A percentile compares a stretch with the other conserved stretches of the same genome.
These are phyloP conservation scores for Gossypium trilobum DNA, from an alignment of 441 rosid species.

Conservation along the genomic window DNA sequence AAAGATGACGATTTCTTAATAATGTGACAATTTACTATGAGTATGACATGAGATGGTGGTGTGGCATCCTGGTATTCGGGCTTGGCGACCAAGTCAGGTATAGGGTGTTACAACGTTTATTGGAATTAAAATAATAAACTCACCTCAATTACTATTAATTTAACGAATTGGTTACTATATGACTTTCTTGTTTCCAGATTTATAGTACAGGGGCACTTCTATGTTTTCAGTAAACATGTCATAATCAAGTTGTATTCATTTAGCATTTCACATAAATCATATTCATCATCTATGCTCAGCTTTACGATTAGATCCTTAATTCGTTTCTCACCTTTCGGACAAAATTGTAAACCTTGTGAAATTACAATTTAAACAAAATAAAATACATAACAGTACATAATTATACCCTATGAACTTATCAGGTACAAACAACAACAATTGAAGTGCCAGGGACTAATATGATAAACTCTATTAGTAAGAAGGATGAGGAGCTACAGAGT, in stretches of 20 bases:
- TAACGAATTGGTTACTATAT: not conserved
- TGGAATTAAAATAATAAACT: not conserved
- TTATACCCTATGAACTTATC: not conserved
- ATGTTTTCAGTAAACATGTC: not conserved
- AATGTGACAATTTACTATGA: not conserved
- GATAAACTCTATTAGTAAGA: not conserved
- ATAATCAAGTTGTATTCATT: not conserved
- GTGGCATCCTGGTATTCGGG: not conserved
- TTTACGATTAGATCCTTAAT: not conserved
- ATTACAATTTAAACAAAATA: not conserved
- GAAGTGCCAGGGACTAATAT: not conserved
- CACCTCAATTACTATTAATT: not conserved
- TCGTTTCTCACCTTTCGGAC: not conserved
- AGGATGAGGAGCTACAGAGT: not conserved
- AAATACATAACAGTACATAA: not conserved
- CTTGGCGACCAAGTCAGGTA: not conserved
- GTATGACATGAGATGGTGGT: not conserved
- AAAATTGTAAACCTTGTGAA: not conserved
- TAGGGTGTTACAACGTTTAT: not conserved
- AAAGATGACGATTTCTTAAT: not conserved
- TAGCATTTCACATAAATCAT: not conserved
- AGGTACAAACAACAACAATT: not conserved
- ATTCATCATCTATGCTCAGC: not conserved
- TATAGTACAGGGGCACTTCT: not conserved
- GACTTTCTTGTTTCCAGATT: not conserved